Base-by-base conservation (phyloP, 2,329 filamentous ascomycete genomes). In the Exophiala aquamarina region DNA sequence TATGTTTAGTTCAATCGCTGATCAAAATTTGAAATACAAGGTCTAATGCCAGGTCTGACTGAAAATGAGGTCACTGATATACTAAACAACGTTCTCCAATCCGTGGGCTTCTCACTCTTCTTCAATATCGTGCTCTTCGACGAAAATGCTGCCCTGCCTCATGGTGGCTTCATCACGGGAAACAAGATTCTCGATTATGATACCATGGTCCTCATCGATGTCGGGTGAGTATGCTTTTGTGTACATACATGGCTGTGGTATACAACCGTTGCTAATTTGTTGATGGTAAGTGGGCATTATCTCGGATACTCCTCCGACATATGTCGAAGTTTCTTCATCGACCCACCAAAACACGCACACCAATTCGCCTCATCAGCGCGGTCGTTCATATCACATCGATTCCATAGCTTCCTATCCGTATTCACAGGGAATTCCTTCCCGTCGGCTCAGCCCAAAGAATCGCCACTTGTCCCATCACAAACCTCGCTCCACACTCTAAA, bases 101-200 rank as follows among this genome's bases (percentile, higher is more conserved):
- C 76, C 2, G 68, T 76, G 3, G 77, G 78, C 0, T 70, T 84
- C 55, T 66, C 74, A 13, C 72, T 77, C 0, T 83, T 84, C 63
- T 84, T 84, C 61, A 74, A 84, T 58, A 80, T 84, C 49, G 81
- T 84, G 0, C 70, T 83, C 3, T 84, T 84, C 45, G 80, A 70
- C 42, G 67, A 70, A 36, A 63, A 71, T 57, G 68, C 68, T 2
- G 63, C 66, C 1, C 67, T 68, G 39, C 67, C 68, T 9, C 67
- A 70, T 45, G 67, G 68, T 4, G 68, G 67, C 18, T 26, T 28
- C 17, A 67, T 67, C 8, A 61, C 68, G 51, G 67, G 76, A 2
- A 65, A 64, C 13, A 78, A 78, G 58, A 69, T 72, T 37, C 64
- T 83, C 7, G 73, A 74, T 9, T 57, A 71, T 10, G 75, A 79